Evolutionary conservation across 805 yeast genomes (phyloP).

Genomic region (Saccharomyces paradoxus): DNA sequence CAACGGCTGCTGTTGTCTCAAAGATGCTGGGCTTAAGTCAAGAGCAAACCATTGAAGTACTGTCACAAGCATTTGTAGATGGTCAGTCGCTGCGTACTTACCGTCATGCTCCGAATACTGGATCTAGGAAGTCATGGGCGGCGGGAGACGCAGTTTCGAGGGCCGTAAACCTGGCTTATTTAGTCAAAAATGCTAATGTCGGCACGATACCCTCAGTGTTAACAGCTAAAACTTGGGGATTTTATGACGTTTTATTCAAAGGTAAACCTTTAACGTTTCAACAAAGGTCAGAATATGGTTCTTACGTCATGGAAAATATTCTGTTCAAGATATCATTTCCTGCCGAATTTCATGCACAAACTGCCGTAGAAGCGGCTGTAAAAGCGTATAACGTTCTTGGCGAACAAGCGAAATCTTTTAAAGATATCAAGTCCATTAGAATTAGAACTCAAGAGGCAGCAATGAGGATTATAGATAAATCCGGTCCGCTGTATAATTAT

Average conservation of each 20-base stretch:
- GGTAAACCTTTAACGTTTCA: slow-evolving; percentile 43
- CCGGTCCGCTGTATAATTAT: slow-evolving; percentile 52
- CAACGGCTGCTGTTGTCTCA: slow-evolving; percentile 53
- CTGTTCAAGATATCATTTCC: slow-evolving; percentile 56
- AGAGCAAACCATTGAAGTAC: slow-evolving; percentile 46
- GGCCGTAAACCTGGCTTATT: slow-evolving; percentile 48
- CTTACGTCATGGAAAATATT: slow-evolving; percentile 57
- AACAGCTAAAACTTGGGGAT: slow-evolving; percentile 55
- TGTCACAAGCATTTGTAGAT: slow-evolving; percentile 55
- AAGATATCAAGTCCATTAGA: slow-evolving; percentile 42
- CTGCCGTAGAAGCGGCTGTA: slow-evolving; percentile 54
- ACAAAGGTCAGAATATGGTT: slow-evolving; percentile 42
- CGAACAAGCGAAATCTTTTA: slow-evolving; percentile 35
- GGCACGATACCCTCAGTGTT: slow-evolving; percentile 51
- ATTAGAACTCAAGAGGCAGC: slow-evolving; percentile 57
- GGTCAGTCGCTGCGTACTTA: slow-evolving; percentile 53
- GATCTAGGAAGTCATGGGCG: slow-evolving; percentile 59
- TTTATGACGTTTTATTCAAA: slow-evolving; percentile 51
- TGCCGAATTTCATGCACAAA: slow-evolving; percentile 60
- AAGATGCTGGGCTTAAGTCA: slow-evolving; percentile 43
- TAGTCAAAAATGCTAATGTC: slow-evolving; percentile 44
- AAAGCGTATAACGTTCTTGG: slow-evolving; percentile 34
- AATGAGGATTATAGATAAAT: slow-evolving; percentile 50
- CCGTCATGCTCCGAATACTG: slow-evolving; percentile 58
- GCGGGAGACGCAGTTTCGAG: slow-evolving; percentile 57